phyloP scores from a whole-genome alignment of 2,329 filamentous ascomycete genomes.

The Fusarium coicis region DNA sequence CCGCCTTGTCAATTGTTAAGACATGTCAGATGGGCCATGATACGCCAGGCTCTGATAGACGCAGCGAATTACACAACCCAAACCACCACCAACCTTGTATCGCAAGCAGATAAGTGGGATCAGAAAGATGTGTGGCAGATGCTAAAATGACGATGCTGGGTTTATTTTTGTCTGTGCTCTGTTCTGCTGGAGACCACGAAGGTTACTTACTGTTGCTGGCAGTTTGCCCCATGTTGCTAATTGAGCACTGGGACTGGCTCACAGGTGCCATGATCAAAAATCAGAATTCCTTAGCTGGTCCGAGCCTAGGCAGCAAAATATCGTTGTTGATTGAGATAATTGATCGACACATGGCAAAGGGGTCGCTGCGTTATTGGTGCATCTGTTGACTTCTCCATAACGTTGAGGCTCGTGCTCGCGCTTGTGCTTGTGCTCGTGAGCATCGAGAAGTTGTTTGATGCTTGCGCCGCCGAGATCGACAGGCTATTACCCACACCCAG shows the following conservation, averaged over 20 bases:
- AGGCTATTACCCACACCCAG: neutral
- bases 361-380: conserved; percentile 11
- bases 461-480: conserved; percentile 17
- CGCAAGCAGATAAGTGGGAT: conserved; percentile 26
- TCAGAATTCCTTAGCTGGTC: neutral
- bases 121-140: conserved; percentile 18
- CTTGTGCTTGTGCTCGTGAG: conserved; percentile 22
- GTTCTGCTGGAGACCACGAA: conserved; percentile 1
- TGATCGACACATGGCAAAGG: conserved; percentile 13
- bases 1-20: conserved; percentile 5
- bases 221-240: conserved; percentile 15
- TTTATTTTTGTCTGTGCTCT: conserved; percentile 23
- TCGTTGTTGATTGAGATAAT: neutral
- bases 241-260: conserved; percentile 7
- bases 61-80: conserved; percentile 18
- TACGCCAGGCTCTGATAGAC: neutral
- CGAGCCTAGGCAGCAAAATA: conserved; percentile 32
- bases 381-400: conserved; percentile 5
- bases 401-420: conserved; percentile 31
- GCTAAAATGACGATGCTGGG: conserved; percentile 17
- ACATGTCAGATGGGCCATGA: conserved; percentile 8
- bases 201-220: neutral
- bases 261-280: neutral
- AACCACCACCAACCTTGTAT: conserved; percentile 1
- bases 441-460: conserved; percentile 9